Evolutionary conservation across 106 monocot genomes (phyloP).

Genomic region (Acorus calamus): DNA sequence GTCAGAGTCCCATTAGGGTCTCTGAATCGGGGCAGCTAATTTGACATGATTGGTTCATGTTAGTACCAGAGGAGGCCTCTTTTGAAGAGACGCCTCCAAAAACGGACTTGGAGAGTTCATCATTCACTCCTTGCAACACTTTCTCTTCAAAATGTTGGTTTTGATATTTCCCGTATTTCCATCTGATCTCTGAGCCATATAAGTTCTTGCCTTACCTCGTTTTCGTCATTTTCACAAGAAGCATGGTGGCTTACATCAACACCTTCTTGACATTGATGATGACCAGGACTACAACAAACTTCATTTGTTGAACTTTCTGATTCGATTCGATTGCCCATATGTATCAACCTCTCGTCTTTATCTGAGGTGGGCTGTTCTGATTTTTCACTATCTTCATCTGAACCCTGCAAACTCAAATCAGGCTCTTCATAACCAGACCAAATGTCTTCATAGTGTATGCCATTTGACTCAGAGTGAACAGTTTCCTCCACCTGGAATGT

Average conservation of each 20-base stretch:
- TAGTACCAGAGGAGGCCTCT: background rate
- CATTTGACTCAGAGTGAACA: slow-evolving; percentile 11
- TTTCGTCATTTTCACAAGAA: slow-evolving; percentile 9
- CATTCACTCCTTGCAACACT: background rate
- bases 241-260: background rate
- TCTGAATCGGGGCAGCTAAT: slow-evolving; percentile 10
- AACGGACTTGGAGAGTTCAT: slow-evolving; percentile 11
- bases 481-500: slow-evolving; percentile 36
- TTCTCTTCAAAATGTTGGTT: slow-evolving; percentile 6
- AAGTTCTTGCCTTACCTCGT: slow-evolving; percentile 17
- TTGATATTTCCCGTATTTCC: slow-evolving; percentile 9
- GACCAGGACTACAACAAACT: background rate
- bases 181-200: slow-evolving; percentile 24
- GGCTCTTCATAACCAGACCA: background rate
- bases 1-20: slow-evolving; percentile 7
- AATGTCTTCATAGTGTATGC: background rate
- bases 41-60: background rate
- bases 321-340: slow-evolving; percentile 1
- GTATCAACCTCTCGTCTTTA: slow-evolving; percentile 4
- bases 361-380: background rate
- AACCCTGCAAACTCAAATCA: slow-evolving; percentile 5
- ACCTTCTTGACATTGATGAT: background rate
- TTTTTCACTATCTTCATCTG: slow-evolving; percentile 14
- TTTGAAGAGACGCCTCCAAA: slow-evolving; percentile 2
- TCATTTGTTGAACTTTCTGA: background rate